Conservation (phyloP, 345 rosid species). For the Bretschneidera sinensis region DNA sequence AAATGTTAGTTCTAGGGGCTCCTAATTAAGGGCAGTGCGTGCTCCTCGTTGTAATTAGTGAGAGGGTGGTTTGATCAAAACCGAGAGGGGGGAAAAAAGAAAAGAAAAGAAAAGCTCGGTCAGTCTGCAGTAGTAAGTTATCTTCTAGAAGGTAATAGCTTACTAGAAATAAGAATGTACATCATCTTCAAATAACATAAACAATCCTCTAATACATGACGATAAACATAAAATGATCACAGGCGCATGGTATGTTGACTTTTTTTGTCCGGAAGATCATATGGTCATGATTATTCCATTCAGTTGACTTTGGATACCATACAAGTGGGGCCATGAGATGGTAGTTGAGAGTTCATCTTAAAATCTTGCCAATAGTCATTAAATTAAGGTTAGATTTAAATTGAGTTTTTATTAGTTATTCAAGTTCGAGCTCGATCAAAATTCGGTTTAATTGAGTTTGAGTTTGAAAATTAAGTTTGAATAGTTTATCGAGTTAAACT, state of each 20-base stretch:
- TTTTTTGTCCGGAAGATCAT: neutral
- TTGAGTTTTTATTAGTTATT: no score
- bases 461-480: no score
- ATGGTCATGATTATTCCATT: conserved; percentile 16
- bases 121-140: conserved; percentile 1
- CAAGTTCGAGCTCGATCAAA: no score
- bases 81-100: neutral
- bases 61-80: no score
- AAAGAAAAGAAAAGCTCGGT: conserved; percentile 6
- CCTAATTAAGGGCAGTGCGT: no score
- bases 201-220: neutral
- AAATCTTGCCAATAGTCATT: no score
- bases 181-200: conserved; percentile 2
- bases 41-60: no score
- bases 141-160: conserved; percentile 23
- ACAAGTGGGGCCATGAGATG: conserved; percentile 4
- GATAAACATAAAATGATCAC: conserved; percentile 1
- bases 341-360: conserved; percentile 19
- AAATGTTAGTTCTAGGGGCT: no score
- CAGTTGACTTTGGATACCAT: conserved; percentile 14
- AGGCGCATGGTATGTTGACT: conserved; percentile 13
- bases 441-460: no score
- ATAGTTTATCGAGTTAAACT: no score
- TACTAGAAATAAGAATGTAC: neutral
- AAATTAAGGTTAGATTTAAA: no score